Evolutionary conservation across 257 asterid genomes (phyloP).

Genomic region (Forsythia viridissima): DNA sequence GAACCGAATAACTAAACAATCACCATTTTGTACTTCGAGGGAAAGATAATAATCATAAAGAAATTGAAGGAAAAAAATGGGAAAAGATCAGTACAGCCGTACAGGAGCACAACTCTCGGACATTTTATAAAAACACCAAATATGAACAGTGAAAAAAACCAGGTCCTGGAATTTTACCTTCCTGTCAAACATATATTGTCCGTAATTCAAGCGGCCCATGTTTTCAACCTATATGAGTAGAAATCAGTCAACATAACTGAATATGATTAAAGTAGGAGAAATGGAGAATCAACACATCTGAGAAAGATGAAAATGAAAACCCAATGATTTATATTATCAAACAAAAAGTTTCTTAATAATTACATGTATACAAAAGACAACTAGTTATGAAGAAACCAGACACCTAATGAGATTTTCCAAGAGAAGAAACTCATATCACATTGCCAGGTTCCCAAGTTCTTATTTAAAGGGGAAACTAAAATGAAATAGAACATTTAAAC

Average conservation of each 20-base stretch:
- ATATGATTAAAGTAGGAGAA: neutral
- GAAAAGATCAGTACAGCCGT: neutral
- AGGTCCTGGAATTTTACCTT: conserved; percentile 55
- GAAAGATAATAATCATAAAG: neutral
- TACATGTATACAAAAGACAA: neutral
- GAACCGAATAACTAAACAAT: conserved; percentile 29
- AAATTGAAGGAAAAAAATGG: neutral
- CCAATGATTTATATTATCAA: neutral
- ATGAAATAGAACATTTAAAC: neutral
- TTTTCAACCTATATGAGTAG: conserved; percentile 73
- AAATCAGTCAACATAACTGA: conserved; percentile 13
- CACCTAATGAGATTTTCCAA: neutral
- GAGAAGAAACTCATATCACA: neutral
- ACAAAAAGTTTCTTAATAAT: neutral
- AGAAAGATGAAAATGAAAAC: conserved; percentile 3
- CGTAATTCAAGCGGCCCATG: conserved; percentile 96
- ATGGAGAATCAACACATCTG: neutral
- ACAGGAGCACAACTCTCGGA: neutral
- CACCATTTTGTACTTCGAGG: conserved; percentile 2
- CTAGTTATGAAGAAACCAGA: neutral
- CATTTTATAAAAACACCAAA: conserved; percentile 1
- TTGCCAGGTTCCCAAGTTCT: neutral
- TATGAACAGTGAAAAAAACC: neutral
- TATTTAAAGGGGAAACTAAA: no score
- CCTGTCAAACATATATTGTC: conserved; percentile 67